A percentile compares a stretch with the other conserved stretches of the same genome.
Evolutionary conservation across 2,329 filamentous ascomycete species (phyloP).

Genomic region (Fusarium decemcellulare): DNA sequence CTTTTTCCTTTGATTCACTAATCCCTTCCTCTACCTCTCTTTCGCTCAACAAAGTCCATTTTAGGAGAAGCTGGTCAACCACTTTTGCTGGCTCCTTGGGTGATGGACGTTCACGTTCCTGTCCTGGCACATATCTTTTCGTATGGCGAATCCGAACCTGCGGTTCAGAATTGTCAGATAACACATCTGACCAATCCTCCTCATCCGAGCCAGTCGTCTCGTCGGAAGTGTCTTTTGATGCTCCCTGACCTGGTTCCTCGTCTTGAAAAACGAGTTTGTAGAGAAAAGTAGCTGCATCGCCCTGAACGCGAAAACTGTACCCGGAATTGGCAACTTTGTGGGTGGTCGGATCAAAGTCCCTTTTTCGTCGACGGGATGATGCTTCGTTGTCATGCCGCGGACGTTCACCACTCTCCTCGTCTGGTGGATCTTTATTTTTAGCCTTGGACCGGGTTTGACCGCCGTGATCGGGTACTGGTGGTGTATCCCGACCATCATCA

Average conservation of each 20-base stretch:
- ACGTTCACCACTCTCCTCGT: not conserved
- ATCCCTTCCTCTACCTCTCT: conserved; percentile 13
- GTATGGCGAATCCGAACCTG: not conserved
- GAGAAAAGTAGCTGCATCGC: conserved; percentile 32
- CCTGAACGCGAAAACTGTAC: conserved; percentile 19
- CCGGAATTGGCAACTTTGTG: conserved; percentile 12
- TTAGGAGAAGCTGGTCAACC: conserved; percentile 20
- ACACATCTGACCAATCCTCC: not conserved
- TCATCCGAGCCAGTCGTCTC: not conserved
- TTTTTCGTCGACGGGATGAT: not conserved
- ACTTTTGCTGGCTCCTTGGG: conserved; percentile 10
- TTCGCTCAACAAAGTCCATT: conserved; percentile 28
- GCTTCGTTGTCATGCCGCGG: not conserved
- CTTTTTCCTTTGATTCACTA: not conserved
- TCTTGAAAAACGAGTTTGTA: conserved; percentile 28
- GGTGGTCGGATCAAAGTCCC: not conserved
- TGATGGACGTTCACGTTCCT: not conserved
- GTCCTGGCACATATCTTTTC: not conserved
- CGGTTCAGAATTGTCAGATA: not conserved
- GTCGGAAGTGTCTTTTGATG: fast-evolving
- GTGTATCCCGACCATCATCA: not conserved
- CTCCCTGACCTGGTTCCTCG: not conserved
- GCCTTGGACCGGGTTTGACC: not conserved
- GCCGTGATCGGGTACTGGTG: too few species aligned
- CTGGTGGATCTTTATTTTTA: not conserved